Conservation (phyloP, 768 basidiomycete genomes). For the Tricholoma flavovirens region DNA sequence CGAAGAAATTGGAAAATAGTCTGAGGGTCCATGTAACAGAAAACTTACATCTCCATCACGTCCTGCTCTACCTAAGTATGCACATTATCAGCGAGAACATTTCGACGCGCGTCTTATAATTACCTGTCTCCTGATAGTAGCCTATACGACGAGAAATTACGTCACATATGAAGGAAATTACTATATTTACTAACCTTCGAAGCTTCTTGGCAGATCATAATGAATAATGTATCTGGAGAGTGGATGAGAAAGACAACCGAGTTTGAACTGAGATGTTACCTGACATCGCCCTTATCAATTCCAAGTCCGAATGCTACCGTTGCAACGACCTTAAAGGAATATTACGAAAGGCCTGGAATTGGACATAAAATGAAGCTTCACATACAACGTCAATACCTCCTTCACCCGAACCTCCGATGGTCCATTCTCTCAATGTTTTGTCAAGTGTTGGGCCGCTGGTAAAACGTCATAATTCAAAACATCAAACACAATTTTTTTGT, state of each 20-base stretch:
- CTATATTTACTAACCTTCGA: slow-evolving; percentile 52
- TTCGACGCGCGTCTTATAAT: slow-evolving; percentile 10
- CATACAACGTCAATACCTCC: slow-evolving; percentile 61
- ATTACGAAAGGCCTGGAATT: not conserved
- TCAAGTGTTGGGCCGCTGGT: slow-evolving; percentile 46
- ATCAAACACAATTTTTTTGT: not conserved
- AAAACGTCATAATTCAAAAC: not conserved
- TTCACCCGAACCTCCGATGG: slow-evolving; percentile 41
- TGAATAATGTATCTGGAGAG: slow-evolving; percentile 64
- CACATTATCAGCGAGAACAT: slow-evolving; percentile 1
- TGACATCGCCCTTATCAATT: slow-evolving; percentile 77
- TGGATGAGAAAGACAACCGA: not conserved
- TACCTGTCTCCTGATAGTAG: slow-evolving; percentile 87
- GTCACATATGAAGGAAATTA: slow-evolving; percentile 2
- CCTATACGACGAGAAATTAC: slow-evolving; percentile 33
- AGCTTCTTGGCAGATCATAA: slow-evolving; percentile 76
- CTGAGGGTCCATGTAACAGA: not conserved
- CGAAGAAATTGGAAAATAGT: not conserved
- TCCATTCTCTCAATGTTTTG: slow-evolving; percentile 57
- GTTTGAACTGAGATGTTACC: slow-evolving; percentile 28
- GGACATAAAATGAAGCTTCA: slow-evolving; percentile 2
- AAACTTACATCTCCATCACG: slow-evolving; percentile 61
- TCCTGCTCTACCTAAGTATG: slow-evolving; percentile 61
- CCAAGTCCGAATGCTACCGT: slow-evolving; percentile 86
- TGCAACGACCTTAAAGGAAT: slow-evolving; percentile 54